Percentiles rank a stretch among this genome's conserved stretches.
phyloP scores from a whole-genome alignment of 2,329 filamentous ascomycete species.

The Aureobasidium sp. region DNA sequence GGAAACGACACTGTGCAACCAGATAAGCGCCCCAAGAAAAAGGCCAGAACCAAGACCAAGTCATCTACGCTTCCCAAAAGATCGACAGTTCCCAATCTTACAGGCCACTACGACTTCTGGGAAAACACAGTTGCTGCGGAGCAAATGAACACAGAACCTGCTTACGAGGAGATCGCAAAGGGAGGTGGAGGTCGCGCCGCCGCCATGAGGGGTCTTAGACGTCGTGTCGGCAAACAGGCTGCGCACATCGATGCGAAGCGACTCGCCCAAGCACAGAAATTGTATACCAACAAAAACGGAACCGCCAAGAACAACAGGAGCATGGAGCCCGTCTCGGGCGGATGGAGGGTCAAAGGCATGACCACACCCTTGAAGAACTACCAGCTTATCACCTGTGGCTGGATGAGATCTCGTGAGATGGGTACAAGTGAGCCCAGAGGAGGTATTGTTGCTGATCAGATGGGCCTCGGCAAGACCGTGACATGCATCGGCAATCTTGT shows the following conservation, averaged over 20 bases:
- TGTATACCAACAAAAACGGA: constrained; percentile 31
- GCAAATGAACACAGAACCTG: background rate
- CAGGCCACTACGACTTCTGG: background rate
- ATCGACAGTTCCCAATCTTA: background rate
- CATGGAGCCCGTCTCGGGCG: constrained; percentile 25
- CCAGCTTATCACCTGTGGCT: constrained; percentile 44
- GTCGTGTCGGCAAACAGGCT: background rate
- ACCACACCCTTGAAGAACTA: constrained; percentile 36
- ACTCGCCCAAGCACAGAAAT: constrained; percentile 31
- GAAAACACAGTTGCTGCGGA: background rate
- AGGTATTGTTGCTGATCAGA: constrained; percentile 34
- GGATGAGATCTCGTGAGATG: constrained; percentile 47
- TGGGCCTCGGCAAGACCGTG: constrained; percentile 35
- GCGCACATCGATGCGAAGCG: background rate
- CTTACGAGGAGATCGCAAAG: background rate
- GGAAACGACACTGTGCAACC: too few species aligned
- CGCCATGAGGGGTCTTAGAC: background rate
- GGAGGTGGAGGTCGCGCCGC: background rate
- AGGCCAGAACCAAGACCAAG: background rate
- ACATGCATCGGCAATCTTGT: constrained; percentile 38
- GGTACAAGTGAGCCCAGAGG: constrained; percentile 25
- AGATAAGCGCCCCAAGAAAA: background rate
- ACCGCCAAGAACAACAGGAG: background rate
- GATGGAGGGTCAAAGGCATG: constrained; percentile 43
- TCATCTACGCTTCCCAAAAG: background rate